These are phyloP conservation scores for Platanus orientalis DNA, from an alignment of 164 flowering plant genomes.

Conservation along the genomic window DNA sequence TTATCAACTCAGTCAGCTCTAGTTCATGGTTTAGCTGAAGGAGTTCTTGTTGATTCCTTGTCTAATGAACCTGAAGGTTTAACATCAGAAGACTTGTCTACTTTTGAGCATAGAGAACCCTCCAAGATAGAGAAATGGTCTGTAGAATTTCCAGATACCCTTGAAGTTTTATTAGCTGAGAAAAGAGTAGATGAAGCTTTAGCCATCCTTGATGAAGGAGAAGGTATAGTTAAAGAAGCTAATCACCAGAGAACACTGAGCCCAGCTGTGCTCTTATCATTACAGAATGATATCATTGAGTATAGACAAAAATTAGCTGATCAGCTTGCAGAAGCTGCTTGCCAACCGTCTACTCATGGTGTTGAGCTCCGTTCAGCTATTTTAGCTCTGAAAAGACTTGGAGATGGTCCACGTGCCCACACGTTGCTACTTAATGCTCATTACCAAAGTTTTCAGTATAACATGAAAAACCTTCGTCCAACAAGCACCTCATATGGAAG, in stretches of 20 bases:
- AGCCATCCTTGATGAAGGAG: slow-evolving; percentile 82
- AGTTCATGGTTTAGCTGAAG: slow-evolving; percentile 84
- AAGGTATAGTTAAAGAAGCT: slow-evolving; percentile 49
- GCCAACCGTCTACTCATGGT: slow-evolving; percentile 90
- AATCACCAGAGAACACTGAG: slow-evolving; percentile 41
- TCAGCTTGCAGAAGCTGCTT: slow-evolving; percentile 88
- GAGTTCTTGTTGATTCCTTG: slow-evolving; percentile 59
- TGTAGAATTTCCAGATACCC: slow-evolving; percentile 64
- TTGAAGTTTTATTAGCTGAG: slow-evolving; percentile 92
- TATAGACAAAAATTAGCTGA: slow-evolving; percentile 73
- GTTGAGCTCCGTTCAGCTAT: slow-evolving; percentile 86
- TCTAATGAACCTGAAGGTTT: slow-evolving; percentile 38
- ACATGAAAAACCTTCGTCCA: slow-evolving; percentile 75
- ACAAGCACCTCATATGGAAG: slow-evolving; percentile 84
- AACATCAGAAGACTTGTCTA: slow-evolving; percentile 21
- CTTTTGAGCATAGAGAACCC: slow-evolving; percentile 43
- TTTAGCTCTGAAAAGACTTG: slow-evolving; percentile 79
- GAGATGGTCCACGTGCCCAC: slow-evolving; percentile 97
- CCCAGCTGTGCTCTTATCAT: slow-evolving; percentile 34
- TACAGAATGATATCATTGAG: slow-evolving; percentile 57
- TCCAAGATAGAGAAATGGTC: slow-evolving; percentile 78
- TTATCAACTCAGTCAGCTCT: slow-evolving; percentile 87
- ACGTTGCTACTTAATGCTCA: slow-evolving; percentile 76
- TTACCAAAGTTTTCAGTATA: slow-evolving; percentile 60
- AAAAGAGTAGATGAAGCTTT: slow-evolving; percentile 90